Evolutionary conservation across 768 basidiomycete species (phyloP), one percentile per base, ranked within the genome.

Genomic region (Pholiota microspora): DNA sequence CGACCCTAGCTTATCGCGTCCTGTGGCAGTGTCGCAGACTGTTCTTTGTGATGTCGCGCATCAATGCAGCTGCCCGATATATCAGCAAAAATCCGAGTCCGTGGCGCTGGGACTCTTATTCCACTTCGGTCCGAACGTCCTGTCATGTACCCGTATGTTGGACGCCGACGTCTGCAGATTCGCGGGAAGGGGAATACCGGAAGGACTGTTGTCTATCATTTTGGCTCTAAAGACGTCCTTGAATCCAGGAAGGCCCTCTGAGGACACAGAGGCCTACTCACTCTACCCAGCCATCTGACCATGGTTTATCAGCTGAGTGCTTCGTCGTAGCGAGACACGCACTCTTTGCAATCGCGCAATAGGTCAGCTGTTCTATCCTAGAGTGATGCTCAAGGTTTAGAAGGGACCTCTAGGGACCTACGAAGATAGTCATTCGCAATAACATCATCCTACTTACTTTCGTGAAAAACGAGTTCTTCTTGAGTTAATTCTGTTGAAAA

Each of bases 101-200:
- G 44, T 32, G 42, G 58, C 48, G 54, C 55, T 46, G 28, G 47
- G 51, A 7, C 27, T 15, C 8, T 27, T 13, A 46, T 59, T 34
- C 54, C 55, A 53, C 49, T 56, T 59, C 58, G 58, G 55, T 36
- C 58, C 58, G 55, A 53, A 47, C 23, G 35, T 45, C 58, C 50
- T 45, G 45, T 9, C 23, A 27, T 42, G 29, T 42, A 53, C 38
- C 40, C 24, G 40, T 45, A 29, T 25, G 38, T 18, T 21, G 47
- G 47, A 31, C 32, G n/a, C 13, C 16, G 23, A 13, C 46, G 48
- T 16, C 28, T 45, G 45, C 57, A 58, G n/a, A 58, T 50, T 54
- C 49, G 53, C 57, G 52, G 57, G 49, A 54, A 46, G 36, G 45
- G 18, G 32, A 4, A 24, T 51, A 35, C 36, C 34, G 36, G n/a